These are phyloP conservation scores for Mortierella hygrophila DNA, from an alignment of 192 early-diverging fungal genomes.

Conservation along the genomic window DNA sequence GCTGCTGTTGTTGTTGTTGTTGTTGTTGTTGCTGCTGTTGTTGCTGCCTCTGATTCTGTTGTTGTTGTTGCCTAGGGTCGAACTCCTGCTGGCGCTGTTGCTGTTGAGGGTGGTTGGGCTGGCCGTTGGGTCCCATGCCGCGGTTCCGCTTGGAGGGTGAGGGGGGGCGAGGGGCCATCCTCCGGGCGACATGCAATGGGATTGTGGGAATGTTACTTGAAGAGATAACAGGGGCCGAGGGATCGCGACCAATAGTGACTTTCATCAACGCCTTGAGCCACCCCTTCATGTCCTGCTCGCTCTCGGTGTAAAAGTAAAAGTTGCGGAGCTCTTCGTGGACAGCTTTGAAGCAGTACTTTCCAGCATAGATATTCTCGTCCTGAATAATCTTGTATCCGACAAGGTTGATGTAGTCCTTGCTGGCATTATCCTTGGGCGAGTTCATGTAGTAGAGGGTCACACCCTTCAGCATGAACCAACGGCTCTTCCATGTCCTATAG, in stretches of 20 bases:
- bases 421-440: conserved; percentile 60
- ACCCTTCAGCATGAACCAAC: conserved; percentile 72
- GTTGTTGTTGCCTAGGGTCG: conserved; percentile 28
- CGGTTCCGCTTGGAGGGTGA: conserved; percentile 39
- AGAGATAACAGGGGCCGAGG: conserved; percentile 64
- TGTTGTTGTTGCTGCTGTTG: conserved; percentile 25
- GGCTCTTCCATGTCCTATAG: conserved; percentile 69
- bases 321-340: conserved; percentile 64
- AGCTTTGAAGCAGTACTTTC: conserved; percentile 71
- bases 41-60: conserved; percentile 26
- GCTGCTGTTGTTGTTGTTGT: conserved; percentile 24
- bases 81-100: conserved; percentile 24
- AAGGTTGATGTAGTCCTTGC: conserved; percentile 67
- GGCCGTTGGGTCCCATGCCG: conserved; percentile 24
- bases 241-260: conserved; percentile 66
- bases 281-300: conserved; percentile 52
- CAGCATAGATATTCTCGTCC: conserved; percentile 65
- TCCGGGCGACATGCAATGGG: conserved; percentile 64
- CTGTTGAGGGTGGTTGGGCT: conserved; percentile 29
- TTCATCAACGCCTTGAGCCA: conserved; percentile 73
- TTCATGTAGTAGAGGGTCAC: conserved; percentile 67
- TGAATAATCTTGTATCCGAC: conserved; percentile 67
- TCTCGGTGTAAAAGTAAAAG: conserved; percentile 70
- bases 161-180: conserved; percentile 66
- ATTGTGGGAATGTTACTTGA: conserved; percentile 68